Percentiles rank a stretch among this genome's conserved stretches.
Evolutionary conservation across 2,329 filamentous ascomycete genomes (phyloP).

Genomic region (Trichoderma arundinaceum): DNA sequence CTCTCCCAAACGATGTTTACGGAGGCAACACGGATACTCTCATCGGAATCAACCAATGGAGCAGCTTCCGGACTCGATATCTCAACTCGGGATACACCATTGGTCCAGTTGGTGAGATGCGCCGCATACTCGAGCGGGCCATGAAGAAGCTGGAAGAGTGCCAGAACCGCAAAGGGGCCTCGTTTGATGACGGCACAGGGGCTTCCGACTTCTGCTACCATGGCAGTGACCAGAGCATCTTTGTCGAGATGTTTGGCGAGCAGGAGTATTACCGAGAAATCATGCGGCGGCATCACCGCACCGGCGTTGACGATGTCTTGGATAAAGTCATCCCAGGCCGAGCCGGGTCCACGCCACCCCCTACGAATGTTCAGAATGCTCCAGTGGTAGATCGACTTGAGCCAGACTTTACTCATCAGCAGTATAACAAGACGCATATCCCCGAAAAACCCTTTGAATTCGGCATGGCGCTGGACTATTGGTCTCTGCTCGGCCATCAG

Average conservation of each 20-base stretch:
- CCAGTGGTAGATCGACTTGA: slow-evolving; percentile 36
- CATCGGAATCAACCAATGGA: slow-evolving; percentile 33
- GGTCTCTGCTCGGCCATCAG: slow-evolving; percentile 39
- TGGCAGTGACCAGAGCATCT: slow-evolving; percentile 42
- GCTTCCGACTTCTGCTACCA: slow-evolving; percentile 35
- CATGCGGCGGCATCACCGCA: slow-evolving; percentile 40
- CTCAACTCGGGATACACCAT: slow-evolving; percentile 40
- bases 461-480: slow-evolving; percentile 41
- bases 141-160: slow-evolving; percentile 37
- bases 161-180: slow-evolving; percentile 14
- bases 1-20: slow-evolving; percentile 37
- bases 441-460: slow-evolving; percentile 37
- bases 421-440: slow-evolving; percentile 34
- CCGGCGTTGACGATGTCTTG: slow-evolving; percentile 33
- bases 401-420: slow-evolving; percentile 38
- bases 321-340: slow-evolving; percentile 36
- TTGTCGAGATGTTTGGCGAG: slow-evolving; percentile 41
- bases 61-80: slow-evolving; percentile 38
- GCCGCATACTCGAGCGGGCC: slow-evolving; percentile 37
- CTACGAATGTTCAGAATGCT: slow-evolving; percentile 32
- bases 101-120: slow-evolving; percentile 38
- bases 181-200: slow-evolving; percentile 33
- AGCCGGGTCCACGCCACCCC: slow-evolving; percentile 35
- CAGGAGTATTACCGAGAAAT: slow-evolving; percentile 42
- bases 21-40: slow-evolving; percentile 37